Evolutionary conservation across 106 monocot species (phyloP), one percentile per base, ranked within the genome.

Genomic region (Platanthera guangdongensis): DNA sequence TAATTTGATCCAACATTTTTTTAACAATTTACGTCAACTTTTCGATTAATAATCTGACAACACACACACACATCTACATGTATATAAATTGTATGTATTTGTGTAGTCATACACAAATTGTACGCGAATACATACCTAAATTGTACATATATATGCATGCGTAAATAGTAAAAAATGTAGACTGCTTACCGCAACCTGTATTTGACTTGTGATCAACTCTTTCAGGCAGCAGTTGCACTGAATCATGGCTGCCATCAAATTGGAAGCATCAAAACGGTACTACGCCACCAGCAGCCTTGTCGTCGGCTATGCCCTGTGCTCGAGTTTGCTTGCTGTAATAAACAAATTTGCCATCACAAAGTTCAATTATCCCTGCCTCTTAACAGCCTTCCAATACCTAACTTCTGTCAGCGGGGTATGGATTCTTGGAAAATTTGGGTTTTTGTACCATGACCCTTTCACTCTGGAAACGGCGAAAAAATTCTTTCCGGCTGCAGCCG

Each of bases 271-370:
- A 46, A 93, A 86, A 60, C 93, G 90, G 57, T 72, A 86, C 74
- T 92, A 90, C 19, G 76, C 95, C 8, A 95, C 92, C 9, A 87
- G 86, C 49, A 88, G 89, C 74, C 89, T 95, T 51, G 88, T 95
- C 8, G 54, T 92, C 6, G 95, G 95, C 7, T 95, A 95, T 70
- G 95, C 95, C 48, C 83, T 95, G 45, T 95, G 84, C 52, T 95
- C 95, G 4, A 92, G 92, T 78, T 76, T 95, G 71, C 95, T 95
- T 9, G 95, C 95, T 6, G 75, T 95, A 50, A 95, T 95, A 52
- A 95, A 95, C 82, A 95, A 95, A 70, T 92, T 81, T 39, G 92
- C 95, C 21, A 88, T 95, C 83, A 90, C 95, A 21, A 85, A 84
- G 83, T 92, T 95, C 85, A 86, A 89, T 49, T 95, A 80, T 78